Conservation (phyloP, 441 rosid genomes). For the Capsella rubella region DNA sequence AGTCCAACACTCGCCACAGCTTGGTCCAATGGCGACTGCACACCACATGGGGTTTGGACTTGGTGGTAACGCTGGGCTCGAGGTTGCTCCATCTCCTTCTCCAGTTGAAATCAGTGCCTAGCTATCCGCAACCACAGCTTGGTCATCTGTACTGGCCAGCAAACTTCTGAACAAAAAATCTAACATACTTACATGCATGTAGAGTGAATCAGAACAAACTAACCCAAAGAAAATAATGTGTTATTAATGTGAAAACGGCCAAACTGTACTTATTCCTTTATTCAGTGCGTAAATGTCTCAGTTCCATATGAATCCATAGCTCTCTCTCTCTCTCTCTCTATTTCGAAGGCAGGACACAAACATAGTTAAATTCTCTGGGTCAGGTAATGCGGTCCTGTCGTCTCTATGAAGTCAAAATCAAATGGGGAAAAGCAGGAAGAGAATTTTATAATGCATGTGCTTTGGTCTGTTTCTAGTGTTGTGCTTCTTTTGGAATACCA, state of each 20-base stretch:
- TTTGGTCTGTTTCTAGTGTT: slow-evolving; percentile 38
- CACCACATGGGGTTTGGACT: slow-evolving; percentile 83
- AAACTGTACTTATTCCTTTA: slow-evolving; percentile 47
- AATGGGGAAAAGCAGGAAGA: slow-evolving; percentile 26
- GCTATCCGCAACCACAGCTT: slow-evolving; percentile 85
- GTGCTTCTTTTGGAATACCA: slow-evolving; percentile 33
- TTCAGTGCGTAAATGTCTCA: slow-evolving; percentile 53
- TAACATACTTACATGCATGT: slow-evolving; percentile 51
- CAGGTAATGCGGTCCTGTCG: neutral
- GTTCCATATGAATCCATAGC: neutral
- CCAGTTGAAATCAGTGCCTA: slow-evolving; percentile 75
- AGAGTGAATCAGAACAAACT: slow-evolving; percentile 59
- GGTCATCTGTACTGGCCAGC: slow-evolving; percentile 89
- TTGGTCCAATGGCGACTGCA: slow-evolving; percentile 69
- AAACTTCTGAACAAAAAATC: slow-evolving; percentile 69
- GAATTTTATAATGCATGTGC: slow-evolving; percentile 39
- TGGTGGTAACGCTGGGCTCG: slow-evolving; percentile 77
- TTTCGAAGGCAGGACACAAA: neutral
- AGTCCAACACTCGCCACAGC: slow-evolving; percentile 47
- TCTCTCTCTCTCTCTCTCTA: neutral
- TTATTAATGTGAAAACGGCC: slow-evolving; percentile 56
- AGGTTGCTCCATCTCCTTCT: slow-evolving; percentile 69
- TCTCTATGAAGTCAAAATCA: slow-evolving; percentile 13
- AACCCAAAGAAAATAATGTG: slow-evolving; percentile 52
- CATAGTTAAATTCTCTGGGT: neutral